Evolutionary conservation across 192 early-diverging fungal species (phyloP).

Genomic region (Lobulomyces angularis): DNA sequence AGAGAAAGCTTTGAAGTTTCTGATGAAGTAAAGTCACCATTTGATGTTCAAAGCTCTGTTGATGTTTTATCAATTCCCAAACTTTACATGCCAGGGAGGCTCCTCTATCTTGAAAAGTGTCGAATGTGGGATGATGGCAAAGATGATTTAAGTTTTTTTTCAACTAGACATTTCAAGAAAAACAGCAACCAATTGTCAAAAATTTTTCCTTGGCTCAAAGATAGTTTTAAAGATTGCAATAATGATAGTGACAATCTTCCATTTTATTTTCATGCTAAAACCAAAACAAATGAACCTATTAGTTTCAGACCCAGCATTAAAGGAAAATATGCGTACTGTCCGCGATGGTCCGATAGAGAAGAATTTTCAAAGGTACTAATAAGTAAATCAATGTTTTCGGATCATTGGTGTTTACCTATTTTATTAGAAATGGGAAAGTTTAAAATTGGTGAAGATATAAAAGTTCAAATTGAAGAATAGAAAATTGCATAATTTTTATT

Average conservation of each 20-base stretch:
- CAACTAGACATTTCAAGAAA: neutral
- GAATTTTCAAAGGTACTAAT: slow-evolving; percentile 28
- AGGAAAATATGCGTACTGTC: slow-evolving; percentile 20
- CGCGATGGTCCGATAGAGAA: slow-evolving; percentile 18
- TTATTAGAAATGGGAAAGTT: too few relatives aligned
- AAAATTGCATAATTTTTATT: too few relatives aligned
- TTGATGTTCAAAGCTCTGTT: neutral
- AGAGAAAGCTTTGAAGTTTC: neutral
- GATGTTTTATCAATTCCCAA: neutral
- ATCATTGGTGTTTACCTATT: too few relatives aligned
- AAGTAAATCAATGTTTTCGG: slow-evolving; percentile 15
- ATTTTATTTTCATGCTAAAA: neutral
- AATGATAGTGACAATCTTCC: too few relatives aligned
- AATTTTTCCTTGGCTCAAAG: too few relatives aligned
- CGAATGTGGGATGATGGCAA: slow-evolving; percentile 4
- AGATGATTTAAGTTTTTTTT: neutral
- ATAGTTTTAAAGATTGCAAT: too few relatives aligned
- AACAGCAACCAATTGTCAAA: neutral
- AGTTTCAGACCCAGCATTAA: neutral
- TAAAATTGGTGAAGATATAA: too few relatives aligned
- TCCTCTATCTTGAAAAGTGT: slow-evolving; percentile 27
- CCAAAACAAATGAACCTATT: neutral
- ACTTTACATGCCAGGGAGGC: slow-evolving; percentile 22
- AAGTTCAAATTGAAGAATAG: too few relatives aligned
- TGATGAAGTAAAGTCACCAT: neutral